Percentiles rank a stretch among this genome's conserved stretches.
phyloP scores from a whole-genome alignment of 306 rosid species.

The Dicorynia guianensis region DNA sequence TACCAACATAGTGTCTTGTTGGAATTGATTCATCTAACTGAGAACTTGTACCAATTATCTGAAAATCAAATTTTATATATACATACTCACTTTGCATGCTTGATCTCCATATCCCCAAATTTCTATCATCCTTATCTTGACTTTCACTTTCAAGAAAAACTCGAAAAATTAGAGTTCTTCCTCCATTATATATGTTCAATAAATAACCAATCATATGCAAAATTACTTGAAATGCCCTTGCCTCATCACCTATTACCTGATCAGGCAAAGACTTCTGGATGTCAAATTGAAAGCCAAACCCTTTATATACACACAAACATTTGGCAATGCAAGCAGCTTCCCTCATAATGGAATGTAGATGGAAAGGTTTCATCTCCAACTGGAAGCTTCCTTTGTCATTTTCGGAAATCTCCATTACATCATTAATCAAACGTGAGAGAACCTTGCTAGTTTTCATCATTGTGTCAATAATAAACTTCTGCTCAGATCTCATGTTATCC shows the following conservation, averaged over 20 bases:
- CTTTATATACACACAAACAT: constrained; percentile 70
- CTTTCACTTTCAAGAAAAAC: constrained; percentile 46
- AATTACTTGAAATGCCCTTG: constrained; percentile 77
- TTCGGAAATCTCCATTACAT: constrained; percentile 71
- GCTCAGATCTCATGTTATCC: constrained; percentile 52
- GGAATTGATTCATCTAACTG: constrained; percentile 49
- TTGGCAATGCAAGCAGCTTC: constrained; percentile 77
- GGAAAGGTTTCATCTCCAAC: constrained; percentile 68
- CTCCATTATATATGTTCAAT: constrained; percentile 50
- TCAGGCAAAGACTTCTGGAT: constrained; percentile 73
- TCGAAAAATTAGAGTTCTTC: constrained; percentile 54
- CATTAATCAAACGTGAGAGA: constrained; percentile 72
- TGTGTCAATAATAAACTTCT: constrained; percentile 66
- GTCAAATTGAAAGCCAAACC: constrained; percentile 63
- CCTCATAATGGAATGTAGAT: constrained; percentile 68
- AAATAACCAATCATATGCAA: constrained; percentile 77
- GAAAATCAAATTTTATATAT: constrained; percentile 66
- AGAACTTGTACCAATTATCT: constrained; percentile 47
- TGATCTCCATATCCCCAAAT: constrained; percentile 56
- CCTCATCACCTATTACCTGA: constrained; percentile 73
- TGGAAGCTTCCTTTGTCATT: constrained; percentile 60
- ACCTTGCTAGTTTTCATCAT: constrained; percentile 72
- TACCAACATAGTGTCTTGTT: constrained; percentile 41
- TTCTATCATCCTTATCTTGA: constrained; percentile 55
- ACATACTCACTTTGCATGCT: constrained; percentile 50